phyloP scores from a whole-genome alignment of 441 rosid species.

The Metrosideros polymorpha region DNA sequence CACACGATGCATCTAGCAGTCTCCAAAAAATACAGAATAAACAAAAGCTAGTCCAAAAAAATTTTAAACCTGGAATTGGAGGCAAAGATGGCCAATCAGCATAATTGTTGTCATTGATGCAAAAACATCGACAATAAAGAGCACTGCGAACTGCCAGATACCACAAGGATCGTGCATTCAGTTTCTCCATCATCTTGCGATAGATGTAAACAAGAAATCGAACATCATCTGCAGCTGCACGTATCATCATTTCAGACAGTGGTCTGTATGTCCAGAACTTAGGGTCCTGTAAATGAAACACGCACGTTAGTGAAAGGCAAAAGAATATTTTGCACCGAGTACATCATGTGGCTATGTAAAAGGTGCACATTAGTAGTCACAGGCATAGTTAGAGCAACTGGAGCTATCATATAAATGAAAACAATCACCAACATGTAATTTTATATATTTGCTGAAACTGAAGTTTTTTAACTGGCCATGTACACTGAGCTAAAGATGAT shows the following conservation, averaged over 20 bases:
- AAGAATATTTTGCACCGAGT: neutral
- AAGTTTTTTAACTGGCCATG: neutral
- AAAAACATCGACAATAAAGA: constrained; percentile 75
- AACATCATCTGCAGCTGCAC: constrained; percentile 95
- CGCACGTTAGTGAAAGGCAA: neutral
- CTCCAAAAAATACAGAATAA: neutral
- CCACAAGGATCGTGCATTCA: constrained; percentile 65
- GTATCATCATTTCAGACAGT: constrained; percentile 74
- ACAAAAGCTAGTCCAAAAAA: neutral
- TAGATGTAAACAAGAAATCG: constrained; percentile 80
- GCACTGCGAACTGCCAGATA: constrained; percentile 82
- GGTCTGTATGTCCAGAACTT: constrained; percentile 83
- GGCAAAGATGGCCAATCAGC: constrained; percentile 73
- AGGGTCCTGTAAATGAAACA: constrained; percentile 57
- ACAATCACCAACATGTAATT: neutral
- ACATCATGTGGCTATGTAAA: fast-evolving
- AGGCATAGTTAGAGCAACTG: neutral
- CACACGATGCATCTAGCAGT: neutral
- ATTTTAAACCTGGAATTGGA: constrained; percentile 58
- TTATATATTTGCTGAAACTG: neutral
- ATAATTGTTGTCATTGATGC: constrained; percentile 58
- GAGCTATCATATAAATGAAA: neutral
- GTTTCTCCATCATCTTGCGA: constrained; percentile 71
- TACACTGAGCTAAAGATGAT: neutral
- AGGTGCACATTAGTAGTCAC: neutral